phyloP scores from a whole-genome alignment of 2,329 filamentous ascomycete species.

The Colletotrichum plurivorum region DNA sequence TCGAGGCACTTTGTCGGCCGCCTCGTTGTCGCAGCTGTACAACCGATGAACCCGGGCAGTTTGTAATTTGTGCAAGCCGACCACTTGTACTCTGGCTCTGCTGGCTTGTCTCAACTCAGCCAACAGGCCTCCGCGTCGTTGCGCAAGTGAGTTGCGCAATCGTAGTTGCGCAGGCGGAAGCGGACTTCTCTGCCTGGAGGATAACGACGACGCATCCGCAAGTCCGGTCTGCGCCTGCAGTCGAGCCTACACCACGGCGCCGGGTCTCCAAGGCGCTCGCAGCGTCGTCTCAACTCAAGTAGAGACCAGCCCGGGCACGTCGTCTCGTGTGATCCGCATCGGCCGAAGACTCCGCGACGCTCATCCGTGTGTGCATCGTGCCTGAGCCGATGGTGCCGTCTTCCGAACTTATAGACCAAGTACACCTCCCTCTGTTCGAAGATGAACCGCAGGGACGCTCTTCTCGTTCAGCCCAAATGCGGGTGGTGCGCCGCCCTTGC shows the following conservation, averaged over 20 bases:
- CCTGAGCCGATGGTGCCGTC: conserved; percentile 25
- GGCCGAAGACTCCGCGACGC: conserved; percentile 11
- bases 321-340: conserved; percentile 18
- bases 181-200: neutral
- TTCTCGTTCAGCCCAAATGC: too few species aligned
- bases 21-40: neutral
- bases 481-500: neutral
- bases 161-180: neutral
- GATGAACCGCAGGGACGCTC: neutral
- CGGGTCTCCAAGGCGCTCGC: neutral
- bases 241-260: neutral
- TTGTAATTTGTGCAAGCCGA: neutral
- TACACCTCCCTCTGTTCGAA: neutral
- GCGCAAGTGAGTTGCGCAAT: too few species aligned
- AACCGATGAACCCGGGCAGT: neutral
- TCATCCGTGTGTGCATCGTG: neutral
- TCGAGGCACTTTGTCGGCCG: neutral
- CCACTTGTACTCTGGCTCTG: neutral
- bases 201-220: neutral
- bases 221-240: neutral
- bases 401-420: conserved; percentile 11
- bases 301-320: conserved; percentile 5
- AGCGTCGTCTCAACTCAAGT: conserved; percentile 31
- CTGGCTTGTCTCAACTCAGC: too few species aligned
- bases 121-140: too few species aligned